Conservation (phyloP, 2,329 filamentous ascomycete species). For the Trematosphaeria pertusa region DNA sequence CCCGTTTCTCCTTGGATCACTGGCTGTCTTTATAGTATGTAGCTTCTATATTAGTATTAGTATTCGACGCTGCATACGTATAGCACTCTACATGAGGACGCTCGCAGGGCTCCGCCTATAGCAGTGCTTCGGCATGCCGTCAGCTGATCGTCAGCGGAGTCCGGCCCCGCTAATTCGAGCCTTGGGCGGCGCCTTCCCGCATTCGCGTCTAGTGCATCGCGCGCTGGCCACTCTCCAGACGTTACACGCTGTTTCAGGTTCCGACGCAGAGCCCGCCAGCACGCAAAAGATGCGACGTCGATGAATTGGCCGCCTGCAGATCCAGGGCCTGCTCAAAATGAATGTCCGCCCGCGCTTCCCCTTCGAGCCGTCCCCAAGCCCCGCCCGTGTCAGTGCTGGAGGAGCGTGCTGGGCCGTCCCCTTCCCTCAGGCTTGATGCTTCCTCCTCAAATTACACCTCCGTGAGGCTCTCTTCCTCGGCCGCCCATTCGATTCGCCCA, state of each 20-base stretch:
- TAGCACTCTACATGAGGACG: too few species aligned
- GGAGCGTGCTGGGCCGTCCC: background rate
- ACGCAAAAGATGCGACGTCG: background rate
- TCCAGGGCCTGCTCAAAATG: background rate
- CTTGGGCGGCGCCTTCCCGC: background rate
- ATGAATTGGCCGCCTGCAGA: background rate
- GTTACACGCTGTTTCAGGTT: conserved; percentile 22
- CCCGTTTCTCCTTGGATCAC: conserved; percentile 3
- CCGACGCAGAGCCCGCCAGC: conserved; percentile 2
- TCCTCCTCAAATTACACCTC: conserved; percentile 17
- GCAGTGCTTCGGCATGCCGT: background rate
- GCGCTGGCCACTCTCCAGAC: too few species aligned
- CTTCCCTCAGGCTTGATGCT: conserved; percentile 3
- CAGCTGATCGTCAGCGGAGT: background rate
- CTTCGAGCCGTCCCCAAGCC: background rate
- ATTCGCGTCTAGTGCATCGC: background rate
- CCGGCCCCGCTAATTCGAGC: background rate
- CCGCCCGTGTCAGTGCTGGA: background rate
- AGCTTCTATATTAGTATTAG: too few species aligned
- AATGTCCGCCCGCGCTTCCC: background rate
- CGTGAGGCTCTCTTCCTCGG: background rate
- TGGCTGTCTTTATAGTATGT: background rate
- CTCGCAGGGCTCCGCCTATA: background rate
- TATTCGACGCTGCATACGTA: too few species aligned
- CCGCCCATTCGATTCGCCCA: conserved; percentile 5